Percentiles rank a stretch among this genome's conserved stretches.
phyloP scores from a whole-genome alignment of 2,329 filamentous ascomycete species.

The Phoma sp. region DNA sequence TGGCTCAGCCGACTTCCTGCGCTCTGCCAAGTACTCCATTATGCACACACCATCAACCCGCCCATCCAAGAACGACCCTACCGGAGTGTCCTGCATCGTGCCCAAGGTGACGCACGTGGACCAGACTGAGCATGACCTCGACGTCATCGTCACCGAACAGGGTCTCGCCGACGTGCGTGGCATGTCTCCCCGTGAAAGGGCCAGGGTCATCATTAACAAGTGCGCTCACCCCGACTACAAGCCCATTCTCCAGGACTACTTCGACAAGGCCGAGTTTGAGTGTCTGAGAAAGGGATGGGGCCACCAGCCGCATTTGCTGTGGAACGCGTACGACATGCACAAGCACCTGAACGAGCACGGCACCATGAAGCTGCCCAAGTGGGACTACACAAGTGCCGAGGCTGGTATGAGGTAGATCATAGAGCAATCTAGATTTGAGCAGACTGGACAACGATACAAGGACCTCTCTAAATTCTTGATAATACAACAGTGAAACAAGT shows the following conservation, averaged over 20 bases:
- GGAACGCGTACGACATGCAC: conserved; percentile 89
- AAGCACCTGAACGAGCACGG: conserved; percentile 80
- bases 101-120: conserved; percentile 92
- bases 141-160: conserved; percentile 80
- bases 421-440: not conserved
- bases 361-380: conserved; percentile 83
- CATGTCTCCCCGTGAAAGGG: conserved; percentile 78
- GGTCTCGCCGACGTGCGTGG: conserved; percentile 87
- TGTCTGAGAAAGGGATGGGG: conserved; percentile 86
- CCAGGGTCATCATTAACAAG: conserved; percentile 84
- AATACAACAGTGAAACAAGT: no score
- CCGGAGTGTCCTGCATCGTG: conserved; percentile 85
- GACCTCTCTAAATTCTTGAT: no score
- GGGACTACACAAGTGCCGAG: conserved; percentile 51
- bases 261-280: conserved; percentile 84
- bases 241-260: conserved; percentile 82
- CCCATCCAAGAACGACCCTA: conserved; percentile 81
- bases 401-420: conserved; percentile 4
- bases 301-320: conserved; percentile 87
- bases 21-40: conserved; percentile 81
- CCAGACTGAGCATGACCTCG: conserved; percentile 91
- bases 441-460: no score
- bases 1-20: conserved; percentile 81
- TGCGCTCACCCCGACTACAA: conserved; percentile 85
- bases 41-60: conserved; percentile 90